phyloP scores from a whole-genome alignment of 1,139 yeast species.

The Lizanozyma gosingica region DNA sequence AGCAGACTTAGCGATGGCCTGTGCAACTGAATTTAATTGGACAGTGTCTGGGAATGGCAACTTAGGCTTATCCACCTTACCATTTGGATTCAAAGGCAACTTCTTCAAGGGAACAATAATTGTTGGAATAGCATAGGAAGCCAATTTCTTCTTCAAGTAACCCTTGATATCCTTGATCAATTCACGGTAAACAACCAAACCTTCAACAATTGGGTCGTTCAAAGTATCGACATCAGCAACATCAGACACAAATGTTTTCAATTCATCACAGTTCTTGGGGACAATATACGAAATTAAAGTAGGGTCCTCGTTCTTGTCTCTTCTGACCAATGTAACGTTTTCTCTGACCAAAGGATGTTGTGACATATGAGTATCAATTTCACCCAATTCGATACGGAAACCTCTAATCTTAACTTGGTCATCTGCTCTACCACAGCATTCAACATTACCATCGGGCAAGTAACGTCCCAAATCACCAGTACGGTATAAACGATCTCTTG shows the following conservation, averaged over 20 bases:
- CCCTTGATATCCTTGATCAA: conserved; percentile 73
- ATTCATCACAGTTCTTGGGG: conserved; percentile 53
- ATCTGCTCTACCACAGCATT: conserved; percentile 98
- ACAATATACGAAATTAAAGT: conserved; percentile 86
- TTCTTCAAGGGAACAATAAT: conserved; percentile 78
- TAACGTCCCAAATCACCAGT: conserved; percentile 98
- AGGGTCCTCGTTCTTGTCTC: conserved; percentile 89
- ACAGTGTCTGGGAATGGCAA: conserved; percentile 90
- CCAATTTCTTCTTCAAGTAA: conserved; percentile 80
- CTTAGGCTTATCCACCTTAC: conserved; percentile 96
- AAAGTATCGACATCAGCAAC: conserved; percentile 27
- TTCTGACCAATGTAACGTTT: conserved; percentile 84
- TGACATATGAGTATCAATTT: conserved; percentile 92
- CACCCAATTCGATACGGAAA: conserved; percentile 95
- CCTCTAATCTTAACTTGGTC: conserved; percentile 98
- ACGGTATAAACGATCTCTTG: conserved; percentile 90
- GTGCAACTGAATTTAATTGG: conserved; percentile 65
- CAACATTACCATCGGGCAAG: conserved; percentile 94
- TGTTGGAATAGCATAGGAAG: conserved; percentile 90
- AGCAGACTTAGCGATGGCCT: conserved; percentile 29
- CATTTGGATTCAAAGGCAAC: conserved; percentile 94
- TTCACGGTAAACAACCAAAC: conserved; percentile 67
- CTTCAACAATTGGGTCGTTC: conserved; percentile 65
- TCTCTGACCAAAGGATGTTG: conserved; percentile 90
- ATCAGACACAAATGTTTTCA: conserved; percentile 33